Base-by-base conservation (phyloP, 2,329 filamentous ascomycete genomes). In the Ophiostoma quercus region DNA sequence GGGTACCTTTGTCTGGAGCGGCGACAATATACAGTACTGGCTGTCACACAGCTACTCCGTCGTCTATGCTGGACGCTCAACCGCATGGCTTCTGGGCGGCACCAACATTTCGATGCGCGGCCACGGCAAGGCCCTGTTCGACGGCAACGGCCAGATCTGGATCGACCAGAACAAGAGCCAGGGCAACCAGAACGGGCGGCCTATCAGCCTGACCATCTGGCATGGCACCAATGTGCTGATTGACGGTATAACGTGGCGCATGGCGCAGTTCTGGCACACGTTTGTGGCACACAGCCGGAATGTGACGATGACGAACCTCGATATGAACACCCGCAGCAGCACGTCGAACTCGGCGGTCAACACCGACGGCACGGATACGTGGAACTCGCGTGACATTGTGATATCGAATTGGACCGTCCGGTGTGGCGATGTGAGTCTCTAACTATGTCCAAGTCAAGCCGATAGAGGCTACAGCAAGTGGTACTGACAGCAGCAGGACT, bases 281-380 rank as follows among this genome's bases (percentile, higher is more conserved):
- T 47, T 80, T 81, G 9, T 81, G 81, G 22, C 77, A 84, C 71
- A 19, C 16, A 82, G 79, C 60, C 77, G 82, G 72, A 47, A 84
- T 71, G 78, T 84, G 68, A 83, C 82, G 12, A 82, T 85, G 78
- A 83, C 81, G 11, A 84, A 84, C 71, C 76, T 84, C n/a, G 82
- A 83, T 68, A 83, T 84, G 79, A 82, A 82, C 72, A 79, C 82
- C 0, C 81, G 79, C 2, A 83, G 80, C 43, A 78, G 78, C 68
- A 80, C 79, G 37, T 77, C 80, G 69, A 82, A 79, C 79, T 78
- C 74, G 51, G 82, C 82, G 1, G 79, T 83, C 16, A 84, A 84
- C 71, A 84, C 83, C 1, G 83, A 85, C 73, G 83, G 83, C 3
- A 79, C 80, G 67, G 82, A 84, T 71, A 82, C 82, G 34, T 85